Percentiles rank a stretch among this genome's conserved stretches.
Evolutionary conservation across 148 eudicot species (phyloP).

Genomic region (Rhododendron simsii): DNA sequence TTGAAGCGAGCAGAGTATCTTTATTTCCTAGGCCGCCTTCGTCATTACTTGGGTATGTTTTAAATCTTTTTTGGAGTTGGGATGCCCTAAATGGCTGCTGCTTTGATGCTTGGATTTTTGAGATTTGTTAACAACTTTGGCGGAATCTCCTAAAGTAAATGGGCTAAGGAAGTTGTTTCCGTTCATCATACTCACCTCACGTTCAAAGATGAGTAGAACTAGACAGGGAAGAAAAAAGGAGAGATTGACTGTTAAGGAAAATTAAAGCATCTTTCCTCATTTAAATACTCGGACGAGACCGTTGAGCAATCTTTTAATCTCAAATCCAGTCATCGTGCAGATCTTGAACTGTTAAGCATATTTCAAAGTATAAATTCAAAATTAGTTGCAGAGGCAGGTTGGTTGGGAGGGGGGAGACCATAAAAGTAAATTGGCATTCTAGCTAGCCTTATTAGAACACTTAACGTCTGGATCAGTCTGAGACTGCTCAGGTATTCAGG

Average conservation of each 20-base stretch:
- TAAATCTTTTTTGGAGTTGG: not conserved
- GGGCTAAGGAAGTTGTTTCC: not conserved
- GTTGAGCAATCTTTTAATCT: not conserved
- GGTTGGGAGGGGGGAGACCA: not conserved
- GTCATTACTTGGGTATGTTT: not conserved
- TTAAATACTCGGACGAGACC: not conserved
- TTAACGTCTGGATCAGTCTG: too few relatives aligned
- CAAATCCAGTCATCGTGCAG: not conserved
- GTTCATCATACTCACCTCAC: not conserved
- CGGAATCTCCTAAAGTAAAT: not conserved
- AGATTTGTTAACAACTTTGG: not conserved
- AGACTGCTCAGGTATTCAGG: too few relatives aligned
- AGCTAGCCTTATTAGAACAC: too few relatives aligned
- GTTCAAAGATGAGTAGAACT: not conserved
- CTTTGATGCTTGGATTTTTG: not conserved
- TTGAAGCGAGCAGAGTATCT: not conserved
- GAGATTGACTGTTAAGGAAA: not conserved
- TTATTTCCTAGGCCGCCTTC: not conserved
- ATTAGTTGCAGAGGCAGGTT: not conserved
- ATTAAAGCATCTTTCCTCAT: not conserved
- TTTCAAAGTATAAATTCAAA: not conserved
- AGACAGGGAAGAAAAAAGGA: not conserved
- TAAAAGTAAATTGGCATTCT: too few relatives aligned
- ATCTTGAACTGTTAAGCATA: not conserved
- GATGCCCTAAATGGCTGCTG: not conserved